These are phyloP conservation scores for Citrus australasica DNA, from an alignment of 345 rosid genomes.

Conservation along the genomic window DNA sequence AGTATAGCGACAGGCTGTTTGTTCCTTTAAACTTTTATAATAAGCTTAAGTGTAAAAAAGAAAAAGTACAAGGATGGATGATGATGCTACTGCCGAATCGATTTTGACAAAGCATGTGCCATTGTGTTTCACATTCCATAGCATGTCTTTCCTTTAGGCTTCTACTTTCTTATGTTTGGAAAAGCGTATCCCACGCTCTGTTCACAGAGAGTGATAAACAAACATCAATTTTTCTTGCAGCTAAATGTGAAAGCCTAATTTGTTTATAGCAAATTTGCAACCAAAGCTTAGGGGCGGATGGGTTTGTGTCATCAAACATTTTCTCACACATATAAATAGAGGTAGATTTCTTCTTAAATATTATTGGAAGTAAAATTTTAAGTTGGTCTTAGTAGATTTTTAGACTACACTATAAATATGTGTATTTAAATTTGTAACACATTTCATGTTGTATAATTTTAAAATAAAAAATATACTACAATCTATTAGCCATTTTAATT, in stretches of 20 bases:
- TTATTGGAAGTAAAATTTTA: too few species aligned
- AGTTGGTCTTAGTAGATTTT: too few species aligned
- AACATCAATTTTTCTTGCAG: not conserved
- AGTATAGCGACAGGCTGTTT: constrained; percentile 38
- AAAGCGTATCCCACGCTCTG: constrained; percentile 11
- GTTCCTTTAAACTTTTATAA: constrained; percentile 30
- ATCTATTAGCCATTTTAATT: too few species aligned
- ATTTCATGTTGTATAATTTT: too few species aligned
- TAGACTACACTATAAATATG: too few species aligned
- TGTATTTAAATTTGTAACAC: too few species aligned
- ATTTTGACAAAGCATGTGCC: constrained; percentile 36
- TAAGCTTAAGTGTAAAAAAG: not conserved
- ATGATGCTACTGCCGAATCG: not conserved
- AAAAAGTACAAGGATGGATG: not conserved
- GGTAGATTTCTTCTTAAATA: too few species aligned
- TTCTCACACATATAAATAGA: too few species aligned
- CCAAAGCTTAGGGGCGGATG: too few species aligned
- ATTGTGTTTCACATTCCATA: constrained; percentile 45
- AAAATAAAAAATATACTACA: too few species aligned
- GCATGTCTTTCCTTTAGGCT: constrained; percentile 34
- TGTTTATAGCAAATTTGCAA: not conserved
- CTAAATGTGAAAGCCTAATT: not conserved
- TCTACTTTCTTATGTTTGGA: not conserved
- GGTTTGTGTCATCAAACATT: too few species aligned
- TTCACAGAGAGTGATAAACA: not conserved